These are phyloP conservation scores for Sanghuangporus weigelae DNA, from an alignment of 1,284 basidiomycete genomes.

Conservation along the genomic window DNA sequence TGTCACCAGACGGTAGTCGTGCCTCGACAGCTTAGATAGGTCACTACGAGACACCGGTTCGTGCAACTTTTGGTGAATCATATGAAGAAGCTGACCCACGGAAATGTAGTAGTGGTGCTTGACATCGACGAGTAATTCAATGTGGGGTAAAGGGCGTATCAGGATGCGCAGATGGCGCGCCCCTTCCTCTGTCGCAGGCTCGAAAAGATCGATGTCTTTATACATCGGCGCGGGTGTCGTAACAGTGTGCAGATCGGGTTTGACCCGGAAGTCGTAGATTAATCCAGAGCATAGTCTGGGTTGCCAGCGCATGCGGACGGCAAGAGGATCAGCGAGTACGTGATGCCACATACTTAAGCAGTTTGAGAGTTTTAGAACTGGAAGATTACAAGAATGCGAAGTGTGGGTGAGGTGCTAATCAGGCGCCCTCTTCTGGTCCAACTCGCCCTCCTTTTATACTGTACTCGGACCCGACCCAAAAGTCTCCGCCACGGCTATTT, in stretches of 20 bases:
- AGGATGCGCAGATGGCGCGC: background rate
- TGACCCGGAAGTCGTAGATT: constrained; percentile 1
- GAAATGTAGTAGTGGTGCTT: background rate
- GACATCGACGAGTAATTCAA: background rate
- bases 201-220: background rate
- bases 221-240: background rate
- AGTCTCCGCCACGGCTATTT: too few species aligned
- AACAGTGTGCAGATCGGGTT: background rate
- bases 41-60: background rate
- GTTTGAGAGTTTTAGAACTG: background rate
- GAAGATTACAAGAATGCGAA: too few species aligned
- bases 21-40: background rate
- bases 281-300: background rate
- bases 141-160: background rate
- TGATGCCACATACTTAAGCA: background rate
- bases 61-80: background rate
- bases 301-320: background rate
- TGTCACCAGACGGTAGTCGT: background rate
- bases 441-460: too few species aligned
- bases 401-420: too few species aligned
- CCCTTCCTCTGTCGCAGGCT: constrained; percentile 4
- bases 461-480: too few species aligned
- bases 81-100: constrained; percentile 8
- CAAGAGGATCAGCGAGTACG: background rate
- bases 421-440: too few species aligned